phyloP scores from a whole-genome alignment of 2,329 filamentous ascomycete species.

The Trichoderma sp. region DNA sequence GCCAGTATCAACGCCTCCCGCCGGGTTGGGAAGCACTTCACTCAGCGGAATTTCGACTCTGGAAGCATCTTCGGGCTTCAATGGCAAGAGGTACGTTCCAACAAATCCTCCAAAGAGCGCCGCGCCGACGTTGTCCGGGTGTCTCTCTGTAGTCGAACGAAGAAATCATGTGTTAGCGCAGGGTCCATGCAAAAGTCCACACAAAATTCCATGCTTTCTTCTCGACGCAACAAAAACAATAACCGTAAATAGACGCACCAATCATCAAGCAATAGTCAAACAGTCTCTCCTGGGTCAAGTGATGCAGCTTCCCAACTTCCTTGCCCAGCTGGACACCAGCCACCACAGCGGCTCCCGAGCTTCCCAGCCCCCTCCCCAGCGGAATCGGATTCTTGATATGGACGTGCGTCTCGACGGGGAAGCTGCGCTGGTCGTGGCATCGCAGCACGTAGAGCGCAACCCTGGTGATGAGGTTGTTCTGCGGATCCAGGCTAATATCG shows the following conservation, averaged over 20 bases:
- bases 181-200: neutral
- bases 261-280: constrained; percentile 99
- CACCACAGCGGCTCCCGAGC: constrained; percentile 92
- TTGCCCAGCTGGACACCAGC: constrained; percentile 93
- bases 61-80: constrained; percentile 85
- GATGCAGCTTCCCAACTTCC: constrained; percentile 77
- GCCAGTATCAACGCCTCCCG: constrained; percentile 89
- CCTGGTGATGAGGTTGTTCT: constrained; percentile 89
- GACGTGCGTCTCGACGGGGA: constrained; percentile 84
- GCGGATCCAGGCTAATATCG: constrained; percentile 80
- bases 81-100: constrained; percentile 91
- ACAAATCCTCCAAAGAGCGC: constrained; percentile 96
- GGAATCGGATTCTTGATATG: constrained; percentile 97
- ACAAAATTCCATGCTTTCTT: neutral
- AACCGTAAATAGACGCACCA: constrained; percentile 52
- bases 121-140: constrained; percentile 93
- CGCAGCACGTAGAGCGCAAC: constrained; percentile 93
- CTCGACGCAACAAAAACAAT: neutral
- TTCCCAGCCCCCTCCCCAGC: constrained; percentile 88
- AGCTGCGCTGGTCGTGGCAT: constrained; percentile 84
- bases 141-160: constrained; percentile 61
- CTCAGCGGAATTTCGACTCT: constrained; percentile 91
- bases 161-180: neutral
- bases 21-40: constrained; percentile 88
- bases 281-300: constrained; percentile 76